A percentile compares a stretch with the other conserved stretches of the same genome.
phyloP scores from a whole-genome alignment of 2,329 filamentous ascomycete species.

The Lizonia empirigonia region DNA sequence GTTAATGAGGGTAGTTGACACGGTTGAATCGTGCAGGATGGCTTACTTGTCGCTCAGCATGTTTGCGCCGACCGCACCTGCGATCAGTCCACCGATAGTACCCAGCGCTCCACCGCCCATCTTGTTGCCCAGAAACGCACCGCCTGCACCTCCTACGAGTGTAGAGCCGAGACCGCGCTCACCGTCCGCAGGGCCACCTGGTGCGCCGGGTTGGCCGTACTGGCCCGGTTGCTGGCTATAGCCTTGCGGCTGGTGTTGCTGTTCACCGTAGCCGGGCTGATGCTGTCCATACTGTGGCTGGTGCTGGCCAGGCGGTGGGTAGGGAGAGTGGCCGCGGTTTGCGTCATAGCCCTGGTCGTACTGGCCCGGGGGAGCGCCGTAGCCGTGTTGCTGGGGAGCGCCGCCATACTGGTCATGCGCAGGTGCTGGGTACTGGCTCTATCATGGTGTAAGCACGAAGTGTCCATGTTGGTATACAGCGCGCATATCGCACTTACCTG shows the following conservation, averaged over 20 bases:
- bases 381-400: constrained; percentile 33
- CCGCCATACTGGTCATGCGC: constrained; percentile 36
- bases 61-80: constrained; percentile 63
- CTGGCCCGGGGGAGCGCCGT: constrained; percentile 37
- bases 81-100: constrained; percentile 58
- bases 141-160: constrained; percentile 59
- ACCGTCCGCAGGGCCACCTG: constrained; percentile 48
- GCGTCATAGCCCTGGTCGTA: constrained; percentile 44
- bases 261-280: constrained; percentile 33
- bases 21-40: not conserved
- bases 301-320: constrained; percentile 39
- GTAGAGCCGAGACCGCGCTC: constrained; percentile 64
- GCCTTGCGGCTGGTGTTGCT: constrained; percentile 36
- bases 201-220: constrained; percentile 50
- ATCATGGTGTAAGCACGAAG: constrained; percentile 15
- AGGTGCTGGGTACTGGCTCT: constrained; percentile 40
- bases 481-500: constrained; percentile 25
- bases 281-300: constrained; percentile 29
- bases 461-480: not conserved
- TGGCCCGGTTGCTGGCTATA: constrained; percentile 21
- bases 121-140: constrained; percentile 61
- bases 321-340: constrained; percentile 45
- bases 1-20: constrained; percentile 6
- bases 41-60: constrained; percentile 53
- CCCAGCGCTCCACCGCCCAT: constrained; percentile 60